Evolutionary conservation across 768 basidiomycete species (phyloP).

Genomic region (Mycena crocata): DNA sequence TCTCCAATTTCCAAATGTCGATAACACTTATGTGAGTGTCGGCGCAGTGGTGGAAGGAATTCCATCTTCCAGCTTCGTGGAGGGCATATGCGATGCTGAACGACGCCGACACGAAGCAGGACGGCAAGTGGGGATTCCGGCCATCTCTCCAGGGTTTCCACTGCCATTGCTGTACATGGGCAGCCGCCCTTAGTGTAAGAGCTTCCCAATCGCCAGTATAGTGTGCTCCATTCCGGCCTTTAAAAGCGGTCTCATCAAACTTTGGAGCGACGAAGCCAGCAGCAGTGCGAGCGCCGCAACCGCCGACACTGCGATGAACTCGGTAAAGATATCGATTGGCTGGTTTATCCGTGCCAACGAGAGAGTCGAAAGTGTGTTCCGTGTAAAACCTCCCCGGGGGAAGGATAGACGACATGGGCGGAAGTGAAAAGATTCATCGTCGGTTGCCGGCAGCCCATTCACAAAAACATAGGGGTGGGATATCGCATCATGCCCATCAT

Average conservation of each 20-base stretch:
- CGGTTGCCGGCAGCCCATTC: too few relatives aligned
- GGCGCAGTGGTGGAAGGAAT: not conserved
- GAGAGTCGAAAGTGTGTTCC: not conserved
- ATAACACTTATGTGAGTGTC: slow-evolving; percentile 17
- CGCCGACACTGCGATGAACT: not conserved
- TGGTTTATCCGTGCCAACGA: not conserved
- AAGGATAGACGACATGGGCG: too few relatives aligned
- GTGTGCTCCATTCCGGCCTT: not conserved
- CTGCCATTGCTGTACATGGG: slow-evolving; percentile 6
- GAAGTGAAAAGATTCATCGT: too few relatives aligned
- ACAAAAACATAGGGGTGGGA: not conserved
- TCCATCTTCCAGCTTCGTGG: slow-evolving; percentile 5
- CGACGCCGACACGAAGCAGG: slow-evolving; percentile 2
- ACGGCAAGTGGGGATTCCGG: not conserved
- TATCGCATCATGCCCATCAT: not conserved
- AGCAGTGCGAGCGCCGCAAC: not conserved
- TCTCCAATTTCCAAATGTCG: not conserved
- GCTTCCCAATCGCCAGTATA: not conserved
- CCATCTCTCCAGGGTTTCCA: too few relatives aligned
- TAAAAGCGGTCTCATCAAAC: not conserved
- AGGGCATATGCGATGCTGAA: slow-evolving; percentile 15
- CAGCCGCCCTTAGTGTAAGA: not conserved
- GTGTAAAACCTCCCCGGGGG: not conserved
- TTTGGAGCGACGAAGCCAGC: not conserved
- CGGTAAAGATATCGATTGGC: slow-evolving; percentile 2